Conservation (phyloP, 208 protist species). For the Leishmania mexicana region DNA sequence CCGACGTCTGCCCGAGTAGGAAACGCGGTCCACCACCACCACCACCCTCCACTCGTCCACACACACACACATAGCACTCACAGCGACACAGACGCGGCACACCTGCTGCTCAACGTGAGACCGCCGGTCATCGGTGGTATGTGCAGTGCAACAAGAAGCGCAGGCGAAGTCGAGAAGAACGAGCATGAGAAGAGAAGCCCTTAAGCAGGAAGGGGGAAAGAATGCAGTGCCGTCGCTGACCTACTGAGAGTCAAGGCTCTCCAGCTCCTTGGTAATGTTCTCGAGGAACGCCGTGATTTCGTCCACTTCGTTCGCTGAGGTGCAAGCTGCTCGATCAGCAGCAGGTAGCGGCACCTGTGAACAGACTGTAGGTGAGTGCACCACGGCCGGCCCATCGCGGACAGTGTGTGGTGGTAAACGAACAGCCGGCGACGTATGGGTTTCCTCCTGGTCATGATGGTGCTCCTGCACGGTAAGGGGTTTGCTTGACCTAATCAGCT, state of each 20-base stretch:
- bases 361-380: slow-evolving; percentile 8
- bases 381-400: slow-evolving; percentile 3
- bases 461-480: slow-evolving; percentile 20
- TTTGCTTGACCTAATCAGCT: slow-evolving; percentile 40
- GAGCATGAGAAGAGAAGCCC: slow-evolving; percentile 12
- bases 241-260: slow-evolving; percentile 43
- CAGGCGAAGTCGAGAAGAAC: neutral
- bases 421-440: neutral
- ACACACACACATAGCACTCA: neutral
- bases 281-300: slow-evolving; percentile 65
- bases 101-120: neutral
- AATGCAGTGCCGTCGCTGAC: too few relatives aligned
- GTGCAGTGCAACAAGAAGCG: neutral
- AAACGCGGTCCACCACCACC: neutral
- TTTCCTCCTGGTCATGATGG: neutral
- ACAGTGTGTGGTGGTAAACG: neutral
- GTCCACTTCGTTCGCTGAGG: slow-evolving; percentile 18
- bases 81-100: neutral
- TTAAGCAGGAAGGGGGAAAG: neutral
- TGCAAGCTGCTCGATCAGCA: neutral
- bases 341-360: neutral
- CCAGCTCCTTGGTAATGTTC: slow-evolving; percentile 79
- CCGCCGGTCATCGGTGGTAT: neutral
- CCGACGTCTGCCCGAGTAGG: neutral
- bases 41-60: neutral